These are phyloP conservation scores for Gastroboletus turbinatus DNA, from an alignment of 1,284 basidiomycete species.

Conservation along the genomic window DNA sequence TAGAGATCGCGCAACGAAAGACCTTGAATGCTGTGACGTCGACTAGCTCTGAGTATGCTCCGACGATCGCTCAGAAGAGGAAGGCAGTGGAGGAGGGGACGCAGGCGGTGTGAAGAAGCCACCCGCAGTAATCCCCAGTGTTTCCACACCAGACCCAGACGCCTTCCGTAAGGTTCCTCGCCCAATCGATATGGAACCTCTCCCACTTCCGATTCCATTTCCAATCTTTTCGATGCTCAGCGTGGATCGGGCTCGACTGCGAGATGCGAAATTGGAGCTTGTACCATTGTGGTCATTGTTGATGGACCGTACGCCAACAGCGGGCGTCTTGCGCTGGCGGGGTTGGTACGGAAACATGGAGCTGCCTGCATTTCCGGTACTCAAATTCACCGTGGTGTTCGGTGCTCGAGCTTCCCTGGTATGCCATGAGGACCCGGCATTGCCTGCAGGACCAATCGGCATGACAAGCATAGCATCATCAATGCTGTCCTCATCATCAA, in stretches of 20 bases:
- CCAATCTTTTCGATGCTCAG: conserved; percentile 54
- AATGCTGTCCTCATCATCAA: conserved; percentile 65
- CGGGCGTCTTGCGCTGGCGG: conserved; percentile 38
- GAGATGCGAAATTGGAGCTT: conserved; percentile 23
- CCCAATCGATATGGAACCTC: conserved; percentile 63
- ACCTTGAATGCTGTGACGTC: background rate
- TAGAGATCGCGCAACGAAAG: conserved; percentile 2
- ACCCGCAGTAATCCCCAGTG: conserved; percentile 65
- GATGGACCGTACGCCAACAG: conserved; percentile 29
- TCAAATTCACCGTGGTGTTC: conserved; percentile 5
- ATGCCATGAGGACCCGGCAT: conserved; percentile 13
- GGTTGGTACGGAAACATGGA: conserved; percentile 37
- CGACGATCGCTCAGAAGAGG: background rate
- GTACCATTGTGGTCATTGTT: conserved; percentile 28
- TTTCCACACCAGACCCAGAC: conserved; percentile 66
- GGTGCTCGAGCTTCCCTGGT: conserved; percentile 8
- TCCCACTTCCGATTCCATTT: conserved; percentile 38
- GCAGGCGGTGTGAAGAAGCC: conserved; percentile 71
- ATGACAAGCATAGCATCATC: conserved; percentile 75
- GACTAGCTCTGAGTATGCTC: conserved; percentile 7
- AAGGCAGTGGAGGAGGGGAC: conserved; percentile 32
- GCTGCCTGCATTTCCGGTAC: background rate
- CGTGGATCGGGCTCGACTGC: conserved; percentile 52
- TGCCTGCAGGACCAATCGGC: conserved; percentile 55
- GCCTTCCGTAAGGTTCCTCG: conserved; percentile 61